These are phyloP conservation scores for Vigna trinervia DNA, from an alignment of 306 rosid species.

Conservation along the genomic window DNA sequence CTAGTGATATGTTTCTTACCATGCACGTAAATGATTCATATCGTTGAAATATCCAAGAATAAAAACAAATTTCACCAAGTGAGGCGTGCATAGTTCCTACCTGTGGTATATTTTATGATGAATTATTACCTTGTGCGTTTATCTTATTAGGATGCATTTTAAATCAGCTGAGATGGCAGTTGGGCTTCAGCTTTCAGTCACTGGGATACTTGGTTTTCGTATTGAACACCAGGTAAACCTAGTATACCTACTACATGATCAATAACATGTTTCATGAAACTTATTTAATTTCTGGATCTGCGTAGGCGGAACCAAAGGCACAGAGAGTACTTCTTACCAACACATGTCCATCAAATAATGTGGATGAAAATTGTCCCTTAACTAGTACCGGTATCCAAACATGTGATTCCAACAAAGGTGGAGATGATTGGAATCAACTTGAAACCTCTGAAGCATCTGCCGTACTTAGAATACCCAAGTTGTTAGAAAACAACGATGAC, in stretches of 20 bases:
- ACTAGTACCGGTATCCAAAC: conserved; percentile 45
- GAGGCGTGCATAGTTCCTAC: too few species aligned
- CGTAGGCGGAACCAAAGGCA: conserved; percentile 89
- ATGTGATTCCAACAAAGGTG: conserved; percentile 45
- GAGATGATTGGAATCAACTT: conserved; percentile 46
- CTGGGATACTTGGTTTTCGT: conserved; percentile 95
- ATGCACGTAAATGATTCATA: too few species aligned
- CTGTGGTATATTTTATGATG: too few species aligned
- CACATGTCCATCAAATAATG: conserved; percentile 50
- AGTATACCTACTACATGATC: neutral
- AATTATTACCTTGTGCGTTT: conserved; percentile 8
- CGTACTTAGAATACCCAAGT: conserved; percentile 70
- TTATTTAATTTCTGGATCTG: conserved; percentile 32
- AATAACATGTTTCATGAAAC: conserved; percentile 19
- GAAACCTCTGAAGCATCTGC: conserved; percentile 56
- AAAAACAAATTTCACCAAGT: too few species aligned
- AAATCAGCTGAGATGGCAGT: conserved; percentile 82
- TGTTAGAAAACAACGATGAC: conserved; percentile 49
- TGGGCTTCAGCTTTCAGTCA: conserved; percentile 88
- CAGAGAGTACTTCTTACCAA: conserved; percentile 83
- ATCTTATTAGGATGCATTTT: conserved; percentile 67
- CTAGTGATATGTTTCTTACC: neutral
- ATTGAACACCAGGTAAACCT: conserved; percentile 79
- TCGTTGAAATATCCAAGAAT: too few species aligned
- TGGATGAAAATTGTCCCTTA: conserved; percentile 36